Conservation (phyloP, 768 basidiomycete genomes). For the Antrodiella citrinella region DNA sequence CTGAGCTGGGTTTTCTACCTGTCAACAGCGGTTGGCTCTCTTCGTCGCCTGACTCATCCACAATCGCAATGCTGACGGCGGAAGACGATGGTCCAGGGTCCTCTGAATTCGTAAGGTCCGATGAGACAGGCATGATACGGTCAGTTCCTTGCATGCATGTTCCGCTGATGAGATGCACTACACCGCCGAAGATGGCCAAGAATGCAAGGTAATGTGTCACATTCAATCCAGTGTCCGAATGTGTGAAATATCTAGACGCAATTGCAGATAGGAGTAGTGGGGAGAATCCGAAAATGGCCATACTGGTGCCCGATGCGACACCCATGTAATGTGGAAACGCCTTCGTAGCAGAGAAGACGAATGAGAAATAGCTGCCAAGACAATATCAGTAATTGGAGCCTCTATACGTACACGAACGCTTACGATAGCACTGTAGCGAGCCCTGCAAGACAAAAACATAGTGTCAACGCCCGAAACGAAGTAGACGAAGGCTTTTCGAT, state of each 20-base stretch:
- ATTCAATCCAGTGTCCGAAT: slow-evolving; percentile 33
- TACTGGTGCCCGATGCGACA: slow-evolving; percentile 55
- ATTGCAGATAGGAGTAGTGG: slow-evolving; percentile 64
- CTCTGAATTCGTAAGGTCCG: not conserved
- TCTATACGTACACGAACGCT: too few species aligned
- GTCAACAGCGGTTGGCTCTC: slow-evolving; percentile 23
- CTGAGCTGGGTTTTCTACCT: slow-evolving; percentile 15
- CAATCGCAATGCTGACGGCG: slow-evolving; percentile 5
- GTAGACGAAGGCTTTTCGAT: slow-evolving; percentile 29
- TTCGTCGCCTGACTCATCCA: slow-evolving; percentile 4
- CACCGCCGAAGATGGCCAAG: slow-evolving; percentile 45
- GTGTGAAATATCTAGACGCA: slow-evolving; percentile 55
- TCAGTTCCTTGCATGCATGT: slow-evolving; percentile 24
- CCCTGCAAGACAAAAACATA: slow-evolving; percentile 56
- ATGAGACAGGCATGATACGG: slow-evolving; percentile 5
- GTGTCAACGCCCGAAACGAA: slow-evolving; percentile 44
- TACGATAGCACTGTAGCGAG: slow-evolving; percentile 70
- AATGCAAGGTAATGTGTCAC: slow-evolving; percentile 47
- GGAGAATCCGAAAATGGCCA: slow-evolving; percentile 76
- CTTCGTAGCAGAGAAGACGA: slow-evolving; percentile 68
- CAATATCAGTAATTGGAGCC: not conserved
- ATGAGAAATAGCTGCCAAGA: slow-evolving; percentile 53
- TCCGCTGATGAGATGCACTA: slow-evolving; percentile 47
- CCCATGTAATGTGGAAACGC: slow-evolving; percentile 60
- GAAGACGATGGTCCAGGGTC: not conserved